phyloP scores from a whole-genome alignment of 2,329 filamentous ascomycete species.

The Cephalotrichum gorgonifer region DNA sequence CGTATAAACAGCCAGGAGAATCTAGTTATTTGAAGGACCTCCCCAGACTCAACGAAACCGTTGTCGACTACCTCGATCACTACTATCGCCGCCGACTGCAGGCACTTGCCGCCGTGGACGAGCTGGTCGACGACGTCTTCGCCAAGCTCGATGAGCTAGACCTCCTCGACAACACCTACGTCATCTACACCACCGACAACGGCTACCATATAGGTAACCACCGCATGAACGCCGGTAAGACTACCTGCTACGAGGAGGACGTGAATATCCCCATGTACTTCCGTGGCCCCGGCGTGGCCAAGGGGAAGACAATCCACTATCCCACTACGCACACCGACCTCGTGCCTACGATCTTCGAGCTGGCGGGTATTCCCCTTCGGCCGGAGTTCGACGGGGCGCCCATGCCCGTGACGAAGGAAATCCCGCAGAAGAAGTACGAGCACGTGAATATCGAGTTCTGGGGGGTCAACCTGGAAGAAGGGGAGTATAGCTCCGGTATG shows the following conservation, averaged over 20 bases:
- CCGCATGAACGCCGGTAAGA: conserved; percentile 45
- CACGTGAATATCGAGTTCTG: conserved; percentile 50
- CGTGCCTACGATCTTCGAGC: conserved; percentile 46
- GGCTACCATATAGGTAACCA: conserved; percentile 52
- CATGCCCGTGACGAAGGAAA: conserved; percentile 29
- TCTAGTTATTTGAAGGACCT: conserved; percentile 18
- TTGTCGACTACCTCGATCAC: conserved; percentile 35
- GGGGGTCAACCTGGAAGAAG: conserved; percentile 27
- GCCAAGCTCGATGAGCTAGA: conserved; percentile 31
- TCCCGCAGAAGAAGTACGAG: conserved; percentile 25
- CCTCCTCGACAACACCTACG: conserved; percentile 51
- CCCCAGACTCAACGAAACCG: conserved; percentile 25
- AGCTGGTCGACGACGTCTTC: conserved; percentile 38
- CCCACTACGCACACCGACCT: conserved; percentile 54
- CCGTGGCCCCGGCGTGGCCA: conserved; percentile 40
- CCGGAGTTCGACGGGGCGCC: conserved; percentile 46
- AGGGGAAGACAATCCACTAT: conserved; percentile 25
- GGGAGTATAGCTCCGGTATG: conserved; percentile 16
- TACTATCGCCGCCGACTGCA: conserved; percentile 42
- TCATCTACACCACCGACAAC: conserved; percentile 51
- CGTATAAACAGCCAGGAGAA: conserved; percentile 19
- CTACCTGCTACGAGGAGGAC: conserved; percentile 48
- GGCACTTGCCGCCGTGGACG: conserved; percentile 43
- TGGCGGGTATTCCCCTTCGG: conserved; percentile 27
- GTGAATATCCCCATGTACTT: conserved; percentile 48